phyloP scores from a whole-genome alignment of 495 filamentous ascomycete species.

The Neurospora sp. region DNA sequence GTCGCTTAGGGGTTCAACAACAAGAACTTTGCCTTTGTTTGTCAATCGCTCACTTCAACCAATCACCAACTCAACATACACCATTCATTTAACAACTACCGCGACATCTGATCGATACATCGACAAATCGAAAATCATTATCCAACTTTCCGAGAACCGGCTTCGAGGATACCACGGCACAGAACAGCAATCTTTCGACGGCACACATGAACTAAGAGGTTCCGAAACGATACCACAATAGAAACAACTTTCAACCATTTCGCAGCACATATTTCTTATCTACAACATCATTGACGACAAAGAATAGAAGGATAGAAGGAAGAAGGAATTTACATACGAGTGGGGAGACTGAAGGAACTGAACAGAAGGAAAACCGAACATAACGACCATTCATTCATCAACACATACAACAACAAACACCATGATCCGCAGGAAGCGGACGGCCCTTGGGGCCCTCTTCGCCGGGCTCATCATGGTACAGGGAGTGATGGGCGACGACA shows the following conservation, averaged over 20 bases:
- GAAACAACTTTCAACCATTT: neutral
- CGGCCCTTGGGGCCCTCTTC: constrained; percentile 21
- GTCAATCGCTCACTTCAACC: neutral
- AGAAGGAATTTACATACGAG: neutral
- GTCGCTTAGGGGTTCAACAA: neutral
- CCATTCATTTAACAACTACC: neutral
- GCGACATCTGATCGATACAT: neutral
- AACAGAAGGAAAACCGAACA: neutral
- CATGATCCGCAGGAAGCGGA: neutral
- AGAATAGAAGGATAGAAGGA: neutral
- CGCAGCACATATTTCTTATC: neutral
- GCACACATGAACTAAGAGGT: neutral
- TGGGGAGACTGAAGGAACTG: neutral
- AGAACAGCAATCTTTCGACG: neutral
- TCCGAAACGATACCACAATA: neutral
- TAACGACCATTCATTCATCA: neutral
- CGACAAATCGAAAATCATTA: neutral
- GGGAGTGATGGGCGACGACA: constrained; percentile 48
- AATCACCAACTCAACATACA: neutral
- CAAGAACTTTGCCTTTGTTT: constrained; percentile 7
- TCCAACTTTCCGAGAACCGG: neutral
- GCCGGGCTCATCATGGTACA: constrained; percentile 24
- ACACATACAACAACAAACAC: neutral
- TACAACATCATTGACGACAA: neutral
- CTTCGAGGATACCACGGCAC: neutral